Evolutionary conservation across 2,329 filamentous ascomycete species (phyloP).

Genomic region (Neoarthrinium moseri): DNA sequence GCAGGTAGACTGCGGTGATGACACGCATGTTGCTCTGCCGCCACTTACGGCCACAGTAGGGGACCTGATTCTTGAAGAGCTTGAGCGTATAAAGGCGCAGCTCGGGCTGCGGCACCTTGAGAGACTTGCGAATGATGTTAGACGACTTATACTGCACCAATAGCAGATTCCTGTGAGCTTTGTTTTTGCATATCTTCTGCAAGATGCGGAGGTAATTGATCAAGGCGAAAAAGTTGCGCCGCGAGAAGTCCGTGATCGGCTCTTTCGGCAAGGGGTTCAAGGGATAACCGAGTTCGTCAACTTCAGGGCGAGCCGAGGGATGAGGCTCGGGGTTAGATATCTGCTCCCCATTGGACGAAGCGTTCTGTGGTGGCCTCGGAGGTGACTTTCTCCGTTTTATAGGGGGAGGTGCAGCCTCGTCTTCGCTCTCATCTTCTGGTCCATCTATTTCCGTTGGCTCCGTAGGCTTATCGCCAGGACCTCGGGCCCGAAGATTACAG

Average conservation of each 20-base stretch:
- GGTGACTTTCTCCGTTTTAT: slow-evolving; percentile 62
- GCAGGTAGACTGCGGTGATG: slow-evolving; percentile 93
- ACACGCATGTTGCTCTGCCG: slow-evolving; percentile 97
- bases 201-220: slow-evolving; percentile 96
- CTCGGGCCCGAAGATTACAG: slow-evolving; percentile 56
- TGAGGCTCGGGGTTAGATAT: slow-evolving; percentile 32
- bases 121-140: slow-evolving; percentile 84
- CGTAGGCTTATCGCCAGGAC: slow-evolving; percentile 22
- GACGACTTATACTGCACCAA: slow-evolving; percentile 95
- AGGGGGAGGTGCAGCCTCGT: slow-evolving; percentile 82
- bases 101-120: slow-evolving; percentile 85
- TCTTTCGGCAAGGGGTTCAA: slow-evolving; percentile 66
- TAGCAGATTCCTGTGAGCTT: slow-evolving; percentile 90
- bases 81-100: slow-evolving; percentile 94
- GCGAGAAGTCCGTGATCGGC: slow-evolving; percentile 86
- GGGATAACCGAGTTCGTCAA: slow-evolving; percentile 87
- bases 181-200: slow-evolving; percentile 96
- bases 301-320: slow-evolving; percentile 50
- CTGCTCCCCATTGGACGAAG: slow-evolving; percentile 22
- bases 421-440: slow-evolving; percentile 56
- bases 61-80: slow-evolving; percentile 97
- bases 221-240: slow-evolving; percentile 90
- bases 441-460: slow-evolving; percentile 30
- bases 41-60: slow-evolving; percentile 98
- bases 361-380: slow-evolving; percentile 31